Percentiles rank a stretch among this genome's conserved stretches.
phyloP scores from a whole-genome alignment of 2,329 filamentous ascomycete genomes.

The Fusarium oligoseptatum region DNA sequence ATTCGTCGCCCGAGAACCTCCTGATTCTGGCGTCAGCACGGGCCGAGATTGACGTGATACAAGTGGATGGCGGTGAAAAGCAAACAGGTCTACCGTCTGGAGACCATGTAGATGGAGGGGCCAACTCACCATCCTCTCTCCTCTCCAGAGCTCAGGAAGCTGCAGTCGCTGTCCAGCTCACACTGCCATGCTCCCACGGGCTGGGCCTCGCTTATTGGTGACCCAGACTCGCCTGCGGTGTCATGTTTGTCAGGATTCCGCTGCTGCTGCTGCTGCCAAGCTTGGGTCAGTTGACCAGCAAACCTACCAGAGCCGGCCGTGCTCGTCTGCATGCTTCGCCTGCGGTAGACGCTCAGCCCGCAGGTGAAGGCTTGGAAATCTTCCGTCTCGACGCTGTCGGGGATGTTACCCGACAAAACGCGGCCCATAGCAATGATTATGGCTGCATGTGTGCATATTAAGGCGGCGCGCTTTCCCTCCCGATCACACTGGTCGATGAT shows the following conservation, averaged over 20 bases:
- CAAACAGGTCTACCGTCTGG: constrained; percentile 21
- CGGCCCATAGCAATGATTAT: constrained; percentile 89
- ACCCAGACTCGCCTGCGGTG: constrained; percentile 22
- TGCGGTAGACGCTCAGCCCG: constrained; percentile 76
- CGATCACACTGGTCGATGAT: constrained; percentile 81
- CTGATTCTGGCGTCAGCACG: constrained; percentile 45
- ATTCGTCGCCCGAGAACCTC: constrained; percentile 69
- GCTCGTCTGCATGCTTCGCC: constrained; percentile 27
- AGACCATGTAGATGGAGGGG: constrained; percentile 7
- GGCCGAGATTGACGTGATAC: constrained; percentile 21
- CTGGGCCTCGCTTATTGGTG: constrained; percentile 19
- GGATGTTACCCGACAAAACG: constrained; percentile 82
- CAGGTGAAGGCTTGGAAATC: constrained; percentile 91
- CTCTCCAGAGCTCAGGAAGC: constrained; percentile 81
- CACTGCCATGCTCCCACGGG: constrained; percentile 82
- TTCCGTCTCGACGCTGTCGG: constrained; percentile 76
- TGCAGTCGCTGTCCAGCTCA: constrained; percentile 85
- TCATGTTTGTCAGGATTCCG: constrained; percentile 27
- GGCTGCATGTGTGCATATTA: constrained; percentile 92
- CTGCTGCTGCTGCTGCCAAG: background rate
- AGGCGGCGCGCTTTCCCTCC: constrained; percentile 76
- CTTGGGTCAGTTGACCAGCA: constrained; percentile 17
- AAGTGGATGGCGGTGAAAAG: constrained; percentile 17
- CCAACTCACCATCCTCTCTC: constrained; percentile 86
- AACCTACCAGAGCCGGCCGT: constrained; percentile 32